A percentile compares a stretch with the other conserved stretches of the same genome.
These are phyloP conservation scores for Neurospora intermedia DNA, from an alignment of 495 filamentous ascomycete genomes.

Conservation along the genomic window DNA sequence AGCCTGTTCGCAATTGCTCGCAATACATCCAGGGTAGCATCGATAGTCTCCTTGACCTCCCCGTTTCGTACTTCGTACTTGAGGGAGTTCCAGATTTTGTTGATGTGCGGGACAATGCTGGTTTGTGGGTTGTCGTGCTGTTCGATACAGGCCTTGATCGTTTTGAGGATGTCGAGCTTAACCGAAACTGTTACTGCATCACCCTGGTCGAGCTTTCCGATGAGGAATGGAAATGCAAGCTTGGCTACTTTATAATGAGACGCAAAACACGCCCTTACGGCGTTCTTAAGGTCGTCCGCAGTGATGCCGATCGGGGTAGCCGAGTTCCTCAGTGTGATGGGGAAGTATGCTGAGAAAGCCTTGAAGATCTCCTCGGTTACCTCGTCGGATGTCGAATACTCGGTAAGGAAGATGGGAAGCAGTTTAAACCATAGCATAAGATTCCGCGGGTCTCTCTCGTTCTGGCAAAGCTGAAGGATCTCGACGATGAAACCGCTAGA, in stretches of 20 bases:
- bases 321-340: slow-evolving; percentile 37
- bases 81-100: slow-evolving; percentile 41
- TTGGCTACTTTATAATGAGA: slow-evolving; percentile 29
- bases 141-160: slow-evolving; percentile 34
- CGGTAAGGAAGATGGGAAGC: slow-evolving; percentile 25
- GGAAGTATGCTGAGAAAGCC: slow-evolving; percentile 41
- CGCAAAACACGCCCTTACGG: slow-evolving; percentile 36
- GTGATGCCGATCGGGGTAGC: slow-evolving; percentile 33
- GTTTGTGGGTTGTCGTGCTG: slow-evolving; percentile 29
- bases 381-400: slow-evolving; percentile 30
- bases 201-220: slow-evolving; percentile 40
- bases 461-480: slow-evolving; percentile 32
- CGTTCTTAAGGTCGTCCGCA: slow-evolving; percentile 36
- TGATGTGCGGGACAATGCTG: slow-evolving; percentile 29
- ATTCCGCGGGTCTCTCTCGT: slow-evolving; percentile 39
- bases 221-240: slow-evolving; percentile 32
- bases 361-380: slow-evolving; percentile 35
- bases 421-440: slow-evolving; percentile 39
- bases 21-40: slow-evolving; percentile 37
- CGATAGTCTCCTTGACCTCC: slow-evolving; percentile 39
- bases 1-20: slow-evolving; percentile 30
- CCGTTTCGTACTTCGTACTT: slow-evolving; percentile 51
- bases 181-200: slow-evolving; percentile 40
- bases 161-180: slow-evolving; percentile 42
- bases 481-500: slow-evolving; percentile 28